These are phyloP conservation scores for Symbiodinium natans DNA, from an alignment of 73 alveolate species.

Conservation along the genomic window DNA sequence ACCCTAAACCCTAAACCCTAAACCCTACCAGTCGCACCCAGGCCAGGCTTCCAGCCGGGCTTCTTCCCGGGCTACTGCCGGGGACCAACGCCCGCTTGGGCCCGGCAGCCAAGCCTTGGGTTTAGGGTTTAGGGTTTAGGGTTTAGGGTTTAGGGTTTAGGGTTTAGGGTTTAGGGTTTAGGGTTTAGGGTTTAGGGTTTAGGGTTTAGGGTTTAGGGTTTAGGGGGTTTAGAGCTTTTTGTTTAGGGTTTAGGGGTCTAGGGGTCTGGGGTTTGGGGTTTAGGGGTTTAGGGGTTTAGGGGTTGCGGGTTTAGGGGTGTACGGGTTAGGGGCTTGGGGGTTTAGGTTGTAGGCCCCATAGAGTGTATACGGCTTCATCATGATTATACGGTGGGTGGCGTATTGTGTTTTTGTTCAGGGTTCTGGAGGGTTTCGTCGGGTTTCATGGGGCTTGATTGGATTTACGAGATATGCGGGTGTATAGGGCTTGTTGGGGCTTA, in stretches of 20 bases:
- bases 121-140: neutral
- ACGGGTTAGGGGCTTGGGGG: neutral
- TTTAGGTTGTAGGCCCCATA: neutral
- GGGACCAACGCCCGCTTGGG: conserved; percentile 84
- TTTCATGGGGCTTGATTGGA: neutral
- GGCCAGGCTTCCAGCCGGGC: conserved; percentile 89
- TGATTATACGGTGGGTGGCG: no score
- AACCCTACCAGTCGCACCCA: neutral
- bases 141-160: neutral
- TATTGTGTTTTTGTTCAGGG: neutral
- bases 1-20: neutral
- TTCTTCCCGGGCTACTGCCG: conserved; percentile 85
- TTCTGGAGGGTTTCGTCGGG: neutral
- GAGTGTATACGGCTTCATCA: no score
- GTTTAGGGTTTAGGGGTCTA: neutral
- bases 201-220: neutral
- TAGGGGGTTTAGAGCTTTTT: neutral
- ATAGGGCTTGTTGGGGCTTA: neutral
- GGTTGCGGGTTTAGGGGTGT: neutral
- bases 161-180: neutral
- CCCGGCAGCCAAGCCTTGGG: neutral
- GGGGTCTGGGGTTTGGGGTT: neutral
- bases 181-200: neutral
- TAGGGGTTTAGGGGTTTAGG: neutral
- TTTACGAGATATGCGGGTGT: neutral